phyloP scores from a whole-genome alignment of 2,329 filamentous ascomycete genomes.

The Trichoderma hamatum region DNA sequence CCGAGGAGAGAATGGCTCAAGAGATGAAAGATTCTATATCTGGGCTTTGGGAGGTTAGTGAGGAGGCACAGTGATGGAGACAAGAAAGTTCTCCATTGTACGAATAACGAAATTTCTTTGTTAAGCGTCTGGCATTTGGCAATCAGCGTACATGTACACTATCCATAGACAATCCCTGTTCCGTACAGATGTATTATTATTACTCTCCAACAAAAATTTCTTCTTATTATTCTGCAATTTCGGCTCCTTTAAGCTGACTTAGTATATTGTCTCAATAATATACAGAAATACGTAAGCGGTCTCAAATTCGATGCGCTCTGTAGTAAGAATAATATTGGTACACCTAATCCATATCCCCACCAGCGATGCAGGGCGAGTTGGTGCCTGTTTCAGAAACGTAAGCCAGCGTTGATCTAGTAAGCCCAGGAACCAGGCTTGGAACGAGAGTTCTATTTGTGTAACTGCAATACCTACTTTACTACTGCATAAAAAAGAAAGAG shows the following conservation, averaged over 20 bases:
- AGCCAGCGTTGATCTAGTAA: neutral
- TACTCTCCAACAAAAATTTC: neutral
- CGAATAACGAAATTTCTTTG: neutral
- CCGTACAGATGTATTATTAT: neutral
- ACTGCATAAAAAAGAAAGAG: neutral
- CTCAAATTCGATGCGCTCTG: neutral
- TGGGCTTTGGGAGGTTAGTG: constrained; percentile 12
- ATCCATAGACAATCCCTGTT: neutral
- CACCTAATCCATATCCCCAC: neutral
- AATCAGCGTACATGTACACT: neutral
- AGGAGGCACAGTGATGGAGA: neutral
- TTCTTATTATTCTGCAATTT: neutral
- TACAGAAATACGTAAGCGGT: neutral
- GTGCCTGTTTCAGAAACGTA: neutral
- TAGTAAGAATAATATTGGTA: neutral
- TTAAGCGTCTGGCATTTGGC: neutral
- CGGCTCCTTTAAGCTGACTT: neutral
- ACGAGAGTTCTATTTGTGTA: neutral
- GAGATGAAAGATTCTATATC: constrained; percentile 25
- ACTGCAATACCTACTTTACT: neutral
- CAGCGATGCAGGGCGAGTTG: neutral
- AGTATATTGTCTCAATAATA: neutral
- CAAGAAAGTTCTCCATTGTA: too few relatives aligned
- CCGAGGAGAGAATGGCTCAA: constrained; percentile 22
- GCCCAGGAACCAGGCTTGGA: neutral